phyloP scores from a whole-genome alignment of 2,329 filamentous ascomycete species.

The Colletotrichum sp. region DNA sequence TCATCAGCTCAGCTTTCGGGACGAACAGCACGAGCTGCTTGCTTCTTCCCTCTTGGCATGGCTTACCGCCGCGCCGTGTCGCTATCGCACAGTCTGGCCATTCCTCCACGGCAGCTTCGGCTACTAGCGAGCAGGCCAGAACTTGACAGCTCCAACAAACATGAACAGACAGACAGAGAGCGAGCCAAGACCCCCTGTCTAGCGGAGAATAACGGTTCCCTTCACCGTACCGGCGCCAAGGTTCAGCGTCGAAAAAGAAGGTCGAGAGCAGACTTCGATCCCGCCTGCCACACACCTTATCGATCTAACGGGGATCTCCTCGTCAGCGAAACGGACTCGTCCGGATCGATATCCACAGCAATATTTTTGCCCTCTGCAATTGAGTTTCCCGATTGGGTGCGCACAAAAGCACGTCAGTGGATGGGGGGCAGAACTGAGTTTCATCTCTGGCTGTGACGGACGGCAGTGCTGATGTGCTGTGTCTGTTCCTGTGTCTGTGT shows the following conservation, averaged over 20 bases:
- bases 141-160: neutral
- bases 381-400: neutral
- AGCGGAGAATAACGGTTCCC: neutral
- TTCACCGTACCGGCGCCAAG: neutral
- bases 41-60: constrained; percentile 4
- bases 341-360: neutral
- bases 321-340: neutral
- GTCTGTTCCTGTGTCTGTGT: neutral
- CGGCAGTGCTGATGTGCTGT: neutral
- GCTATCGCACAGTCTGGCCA: neutral
- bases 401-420: neutral
- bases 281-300: neutral
- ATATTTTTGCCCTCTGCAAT: neutral
- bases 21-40: neutral
- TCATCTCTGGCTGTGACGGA: neutral
- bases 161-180: neutral
- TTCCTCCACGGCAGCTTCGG: neutral
- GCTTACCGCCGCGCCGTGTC: neutral
- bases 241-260: neutral
- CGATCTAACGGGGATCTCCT: constrained; percentile 11
- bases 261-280: neutral
- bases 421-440: neutral
- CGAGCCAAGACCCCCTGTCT: neutral
- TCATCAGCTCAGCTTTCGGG: neutral
- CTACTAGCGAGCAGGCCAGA: neutral